These are phyloP conservation scores for Populus tremula DNA, from an alignment of 345 rosid species.

Conservation along the genomic window DNA sequence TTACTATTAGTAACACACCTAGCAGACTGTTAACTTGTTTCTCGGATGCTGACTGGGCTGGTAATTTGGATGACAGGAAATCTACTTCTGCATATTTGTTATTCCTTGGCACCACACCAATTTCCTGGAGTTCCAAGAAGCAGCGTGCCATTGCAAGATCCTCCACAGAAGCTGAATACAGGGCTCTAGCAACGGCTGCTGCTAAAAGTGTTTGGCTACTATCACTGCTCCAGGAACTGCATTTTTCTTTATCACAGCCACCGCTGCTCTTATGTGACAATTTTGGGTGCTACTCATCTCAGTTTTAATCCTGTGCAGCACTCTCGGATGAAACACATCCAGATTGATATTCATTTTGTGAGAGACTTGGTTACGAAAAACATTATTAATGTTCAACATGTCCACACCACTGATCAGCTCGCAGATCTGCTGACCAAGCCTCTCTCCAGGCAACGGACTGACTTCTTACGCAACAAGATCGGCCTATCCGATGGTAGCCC, in stretches of 20 bases:
- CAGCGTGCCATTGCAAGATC: background rate
- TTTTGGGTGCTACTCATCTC: background rate
- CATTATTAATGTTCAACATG: background rate
- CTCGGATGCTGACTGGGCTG: background rate
- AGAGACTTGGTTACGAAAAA: background rate
- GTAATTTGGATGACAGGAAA: background rate
- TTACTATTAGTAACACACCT: too few species aligned
- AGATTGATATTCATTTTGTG: background rate
- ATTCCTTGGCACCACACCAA: background rate
- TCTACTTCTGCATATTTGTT: background rate
- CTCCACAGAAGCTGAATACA: background rate
- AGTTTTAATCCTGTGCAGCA: background rate
- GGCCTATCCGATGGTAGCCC: background rate
- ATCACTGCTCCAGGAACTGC: background rate
- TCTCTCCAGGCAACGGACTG: rapidly evolving
- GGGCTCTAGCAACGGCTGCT: background rate
- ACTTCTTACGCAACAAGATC: rapidly evolving
- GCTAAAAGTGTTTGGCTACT: background rate
- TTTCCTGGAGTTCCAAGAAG: background rate
- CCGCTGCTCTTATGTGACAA: background rate
- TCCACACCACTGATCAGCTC: background rate
- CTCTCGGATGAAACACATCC: background rate
- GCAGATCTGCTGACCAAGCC: background rate
- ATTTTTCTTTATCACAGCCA: background rate
- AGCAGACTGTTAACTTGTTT: too few species aligned